Conservation (phyloP, 2,329 filamentous ascomycete genomes). For the Cadophora malorum region DNA sequence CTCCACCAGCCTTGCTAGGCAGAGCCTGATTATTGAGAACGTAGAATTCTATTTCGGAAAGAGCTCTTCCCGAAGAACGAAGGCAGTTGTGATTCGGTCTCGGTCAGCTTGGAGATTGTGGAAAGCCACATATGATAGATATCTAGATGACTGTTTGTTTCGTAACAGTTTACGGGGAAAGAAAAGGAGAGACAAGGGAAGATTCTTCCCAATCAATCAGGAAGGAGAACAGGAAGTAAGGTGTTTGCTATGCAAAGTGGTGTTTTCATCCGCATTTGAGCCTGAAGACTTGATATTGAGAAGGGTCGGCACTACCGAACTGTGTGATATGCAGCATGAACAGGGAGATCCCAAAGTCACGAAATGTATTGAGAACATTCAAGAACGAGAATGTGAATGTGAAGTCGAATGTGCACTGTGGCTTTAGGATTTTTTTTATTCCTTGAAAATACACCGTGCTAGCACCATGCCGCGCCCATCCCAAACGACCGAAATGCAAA, state of each 20-base stretch:
- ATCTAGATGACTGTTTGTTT: neutral
- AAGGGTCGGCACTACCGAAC: neutral
- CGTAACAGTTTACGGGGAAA: neutral
- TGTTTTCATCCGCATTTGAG: neutral
- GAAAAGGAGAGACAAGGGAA: neutral
- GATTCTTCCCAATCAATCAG: neutral
- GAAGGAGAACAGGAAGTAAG: neutral
- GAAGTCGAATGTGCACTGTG: conserved; percentile 18
- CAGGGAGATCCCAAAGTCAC: neutral
- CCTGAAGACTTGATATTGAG: neutral
- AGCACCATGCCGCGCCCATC: conserved; percentile 25
- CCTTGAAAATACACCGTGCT: conserved; percentile 29
- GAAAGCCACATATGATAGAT: neutral
- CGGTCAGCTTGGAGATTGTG: neutral
- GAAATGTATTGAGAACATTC: neutral
- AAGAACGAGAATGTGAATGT: neutral
- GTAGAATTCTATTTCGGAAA: neutral
- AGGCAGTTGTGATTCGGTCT: neutral
- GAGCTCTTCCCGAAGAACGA: neutral
- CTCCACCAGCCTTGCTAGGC: neutral
- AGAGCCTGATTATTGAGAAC: neutral
- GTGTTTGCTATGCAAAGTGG: neutral
- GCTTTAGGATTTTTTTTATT: conserved; percentile 27
- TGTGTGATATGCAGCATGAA: neutral
- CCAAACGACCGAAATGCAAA: conserved; percentile 25